Conservation (phyloP, 2,329 filamentous ascomycete species). For the Verticillium klebahnii region DNA sequence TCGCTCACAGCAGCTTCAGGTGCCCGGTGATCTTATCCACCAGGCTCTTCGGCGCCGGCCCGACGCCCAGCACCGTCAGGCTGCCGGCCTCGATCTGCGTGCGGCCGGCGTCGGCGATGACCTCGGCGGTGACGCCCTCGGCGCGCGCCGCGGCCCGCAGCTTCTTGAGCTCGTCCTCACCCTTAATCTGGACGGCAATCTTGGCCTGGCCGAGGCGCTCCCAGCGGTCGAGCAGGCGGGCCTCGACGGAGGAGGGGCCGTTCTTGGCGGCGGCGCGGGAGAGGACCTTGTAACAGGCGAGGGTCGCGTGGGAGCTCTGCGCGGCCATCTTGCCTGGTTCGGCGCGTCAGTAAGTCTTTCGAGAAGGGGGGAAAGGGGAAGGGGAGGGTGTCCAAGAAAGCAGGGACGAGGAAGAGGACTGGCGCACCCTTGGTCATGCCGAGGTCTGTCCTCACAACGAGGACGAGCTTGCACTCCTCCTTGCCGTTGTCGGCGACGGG, state of each 20-base stretch:
- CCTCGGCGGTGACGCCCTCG: conserved; percentile 79
- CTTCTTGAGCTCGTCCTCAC: conserved; percentile 73
- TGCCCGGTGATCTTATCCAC: conserved; percentile 83
- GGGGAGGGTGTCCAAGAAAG: conserved; percentile 4
- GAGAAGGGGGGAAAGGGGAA: neutral
- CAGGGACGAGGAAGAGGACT: too few species aligned
- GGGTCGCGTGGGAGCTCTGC: conserved; percentile 91
- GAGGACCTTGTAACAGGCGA: conserved; percentile 92
- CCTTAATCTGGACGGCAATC: conserved; percentile 85
- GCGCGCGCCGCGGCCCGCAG: conserved; percentile 75
- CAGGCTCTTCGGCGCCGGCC: conserved; percentile 76
- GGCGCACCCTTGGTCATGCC: conserved; percentile 91
- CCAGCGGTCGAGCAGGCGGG: conserved; percentile 73
- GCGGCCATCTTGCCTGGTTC: conserved; percentile 87
- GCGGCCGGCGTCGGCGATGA: conserved; percentile 91
- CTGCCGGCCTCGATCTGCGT: conserved; percentile 96
- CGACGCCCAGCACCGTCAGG: conserved; percentile 83
- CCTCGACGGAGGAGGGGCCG: conserved; percentile 43
- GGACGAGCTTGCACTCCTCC: conserved; percentile 91
- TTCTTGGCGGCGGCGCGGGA: conserved; percentile 46
- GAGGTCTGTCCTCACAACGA: conserved; percentile 88
- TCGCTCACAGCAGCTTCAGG: conserved; percentile 70
- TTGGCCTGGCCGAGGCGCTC: conserved; percentile 85
- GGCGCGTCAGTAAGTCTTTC: neutral
- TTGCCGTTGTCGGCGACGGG: conserved; percentile 27